Conservation (phyloP, 1,284 basidiomycete species). For the Ceratobasidium sp. region DNA sequence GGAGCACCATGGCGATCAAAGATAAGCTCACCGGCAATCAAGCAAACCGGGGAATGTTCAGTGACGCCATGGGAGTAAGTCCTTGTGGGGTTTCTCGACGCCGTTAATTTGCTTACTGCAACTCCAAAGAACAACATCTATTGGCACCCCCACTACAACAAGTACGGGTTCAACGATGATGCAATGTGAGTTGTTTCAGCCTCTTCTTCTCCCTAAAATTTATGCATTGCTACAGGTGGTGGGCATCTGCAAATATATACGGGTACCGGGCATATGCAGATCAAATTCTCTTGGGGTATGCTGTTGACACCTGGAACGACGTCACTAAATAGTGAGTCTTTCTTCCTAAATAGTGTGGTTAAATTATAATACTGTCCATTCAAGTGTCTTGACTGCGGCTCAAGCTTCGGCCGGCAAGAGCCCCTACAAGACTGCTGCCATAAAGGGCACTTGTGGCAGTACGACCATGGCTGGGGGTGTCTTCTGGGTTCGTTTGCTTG, state of each 20-base stretch:
- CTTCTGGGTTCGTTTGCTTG: slow-evolving; percentile 59
- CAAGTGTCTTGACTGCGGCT: slow-evolving; percentile 58
- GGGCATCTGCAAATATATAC: slow-evolving; percentile 64
- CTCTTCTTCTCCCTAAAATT: background rate
- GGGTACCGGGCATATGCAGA: slow-evolving; percentile 62
- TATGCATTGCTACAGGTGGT: slow-evolving; percentile 57
- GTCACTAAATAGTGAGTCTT: slow-evolving; percentile 59
- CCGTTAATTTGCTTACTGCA: slow-evolving; percentile 57
- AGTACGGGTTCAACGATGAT: slow-evolving; percentile 59
- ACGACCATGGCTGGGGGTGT: slow-evolving; percentile 64
- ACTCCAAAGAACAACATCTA: slow-evolving; percentile 28
- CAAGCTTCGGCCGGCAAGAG: slow-evolving; percentile 56
- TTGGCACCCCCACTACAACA: slow-evolving; percentile 41
- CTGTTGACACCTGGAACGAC: slow-evolving; percentile 62
- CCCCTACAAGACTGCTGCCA: slow-evolving; percentile 58
- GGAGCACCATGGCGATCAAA: slow-evolving; percentile 61
- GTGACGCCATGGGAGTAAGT: slow-evolving; percentile 59
- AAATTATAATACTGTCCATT: slow-evolving; percentile 4
- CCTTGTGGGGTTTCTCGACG: slow-evolving; percentile 49
- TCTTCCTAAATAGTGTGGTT: background rate
- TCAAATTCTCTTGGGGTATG: slow-evolving; percentile 58
- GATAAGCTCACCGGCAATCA: slow-evolving; percentile 57
- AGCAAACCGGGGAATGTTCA: slow-evolving; percentile 56
- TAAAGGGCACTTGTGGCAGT: slow-evolving; percentile 60
- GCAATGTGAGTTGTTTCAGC: slow-evolving; percentile 55